A percentile compares a stretch with the other conserved stretches of the same genome.
phyloP scores from a whole-genome alignment of 306 rosid genomes.

The Rubus parviflorus region DNA sequence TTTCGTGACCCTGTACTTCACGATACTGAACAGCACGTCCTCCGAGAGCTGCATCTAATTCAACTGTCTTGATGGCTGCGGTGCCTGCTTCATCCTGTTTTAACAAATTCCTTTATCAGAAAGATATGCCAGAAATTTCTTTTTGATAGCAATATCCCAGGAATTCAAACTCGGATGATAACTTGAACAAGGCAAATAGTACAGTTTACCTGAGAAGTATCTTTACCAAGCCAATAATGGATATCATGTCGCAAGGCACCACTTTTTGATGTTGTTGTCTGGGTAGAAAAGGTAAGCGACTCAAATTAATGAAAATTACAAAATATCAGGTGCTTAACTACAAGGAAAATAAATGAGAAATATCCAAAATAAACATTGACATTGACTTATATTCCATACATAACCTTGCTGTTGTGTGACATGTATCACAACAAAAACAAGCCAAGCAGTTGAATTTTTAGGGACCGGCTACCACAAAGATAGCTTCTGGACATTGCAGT shows the following conservation, averaged over 20 bases:
- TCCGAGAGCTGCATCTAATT: constrained; percentile 95
- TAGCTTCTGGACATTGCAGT: constrained; percentile 2
- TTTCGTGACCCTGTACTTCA: constrained; percentile 95
- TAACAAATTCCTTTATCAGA: constrained; percentile 25
- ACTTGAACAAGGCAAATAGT: constrained; percentile 10
- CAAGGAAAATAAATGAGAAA: not conserved
- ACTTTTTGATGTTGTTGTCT: constrained; percentile 83
- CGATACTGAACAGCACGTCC: constrained; percentile 99
- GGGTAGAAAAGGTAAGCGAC: constrained; percentile 23
- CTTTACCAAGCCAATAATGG: constrained; percentile 98
- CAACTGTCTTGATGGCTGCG: constrained; percentile 95
- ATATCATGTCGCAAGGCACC: constrained; percentile 88
- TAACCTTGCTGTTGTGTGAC: not conserved
- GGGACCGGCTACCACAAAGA: not conserved
- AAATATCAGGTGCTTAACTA: not conserved
- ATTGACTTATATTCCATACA: constrained; percentile 7
- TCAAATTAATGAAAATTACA: not conserved
- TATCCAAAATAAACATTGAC: not conserved
- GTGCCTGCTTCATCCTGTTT: constrained; percentile 94
- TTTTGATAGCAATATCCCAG: not conserved
- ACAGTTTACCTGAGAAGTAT: constrained; percentile 71
- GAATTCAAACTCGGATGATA: constrained; percentile 16
- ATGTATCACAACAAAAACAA: constrained; percentile 1
- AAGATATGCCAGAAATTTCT: constrained; percentile 6
- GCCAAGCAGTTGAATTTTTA: not conserved